Conservation (phyloP, 768 basidiomycete species). For the Multifurca ochricompacta region DNA sequence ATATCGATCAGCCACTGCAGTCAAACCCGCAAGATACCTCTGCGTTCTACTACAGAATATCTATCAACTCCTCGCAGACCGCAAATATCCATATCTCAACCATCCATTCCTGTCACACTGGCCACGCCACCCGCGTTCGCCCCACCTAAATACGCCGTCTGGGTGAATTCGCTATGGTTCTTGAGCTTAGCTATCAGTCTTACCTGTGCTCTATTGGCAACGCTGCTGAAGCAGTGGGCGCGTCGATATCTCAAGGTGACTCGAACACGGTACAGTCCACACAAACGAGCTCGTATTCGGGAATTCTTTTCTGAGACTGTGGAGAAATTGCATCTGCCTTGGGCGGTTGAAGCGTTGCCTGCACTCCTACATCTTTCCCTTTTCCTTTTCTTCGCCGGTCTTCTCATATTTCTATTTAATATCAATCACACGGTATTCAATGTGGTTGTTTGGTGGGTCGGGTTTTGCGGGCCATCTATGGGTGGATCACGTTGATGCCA, state of each 20-base stretch:
- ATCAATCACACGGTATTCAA: not conserved
- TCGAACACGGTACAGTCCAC: not conserved
- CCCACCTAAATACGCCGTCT: not conserved
- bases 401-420: not conserved
- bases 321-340: not conserved
- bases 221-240: not conserved
- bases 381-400: slow-evolving; percentile 3
- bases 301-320: not conserved
- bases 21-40: not conserved
- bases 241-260: not conserved
- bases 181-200: not conserved
- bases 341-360: not conserved
- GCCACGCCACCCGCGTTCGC: not conserved
- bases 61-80: not conserved
- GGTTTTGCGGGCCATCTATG: not conserved
- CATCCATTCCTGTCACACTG: not conserved
- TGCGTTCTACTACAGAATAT: not conserved
- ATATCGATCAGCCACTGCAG: no score
- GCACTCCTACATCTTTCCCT: not conserved
- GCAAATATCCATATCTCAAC: not conserved
- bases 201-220: not conserved
- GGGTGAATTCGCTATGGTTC: not conserved
- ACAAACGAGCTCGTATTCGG: not conserved
- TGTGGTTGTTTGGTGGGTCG: not conserved
- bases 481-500: not conserved